Base-by-base conservation (phyloP, 352 stramenopile genomes). In the Pythium monospermum region DNA sequence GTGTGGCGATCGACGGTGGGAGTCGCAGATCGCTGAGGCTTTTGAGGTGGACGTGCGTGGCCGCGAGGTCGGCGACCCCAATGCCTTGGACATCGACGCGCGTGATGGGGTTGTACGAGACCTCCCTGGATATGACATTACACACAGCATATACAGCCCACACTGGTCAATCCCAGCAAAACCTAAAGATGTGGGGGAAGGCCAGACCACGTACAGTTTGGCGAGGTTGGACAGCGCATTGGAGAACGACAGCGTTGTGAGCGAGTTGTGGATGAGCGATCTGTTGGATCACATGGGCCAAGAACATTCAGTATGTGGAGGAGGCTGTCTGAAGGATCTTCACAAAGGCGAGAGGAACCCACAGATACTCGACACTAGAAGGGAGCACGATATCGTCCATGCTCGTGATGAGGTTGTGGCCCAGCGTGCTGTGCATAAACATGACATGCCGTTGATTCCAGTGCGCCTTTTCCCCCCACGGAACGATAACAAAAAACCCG, bases 211-310 rank as follows among this genome's bases (percentile, higher is more conserved):
- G 30, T 30, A 51, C 44, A 51, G 31, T n/a, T 27, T 51, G 18
- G 40, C 19, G 28, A 51, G 28, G 30, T 51, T 35, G n/a, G 44
- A 51, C 13, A 51, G 18, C 16, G 27, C 30, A 2, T 16, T 27
- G 10, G 44, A 51, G 31, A 51, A 51, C 18, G n/a, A n/a, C 22
- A 51, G 44, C 44, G 44, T 51, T 10, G 27, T 40, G 28, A 51
- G 38, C 22, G n/a, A 15, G 30, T 51, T 51, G 44, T 41, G 31
- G 13, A 30, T 27, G 27, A 51, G 15, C n/a, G n/a, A n/a, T n/a
- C n/a, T n/a, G n/a, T n/a, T n/a, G n/a, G n/a, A n/a, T n/a, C n/a
- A n/a, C n/a, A n/a, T n/a, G n/a, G n/a, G n/a, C n/a, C n/a, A n/a
- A n/a, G n/a, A n/a, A n/a, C n/a, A n/a, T n/a, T n/a, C n/a, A n/a